Evolutionary conservation across 805 yeast genomes (phyloP).

Genomic region (Wickerhamomyces alni): DNA sequence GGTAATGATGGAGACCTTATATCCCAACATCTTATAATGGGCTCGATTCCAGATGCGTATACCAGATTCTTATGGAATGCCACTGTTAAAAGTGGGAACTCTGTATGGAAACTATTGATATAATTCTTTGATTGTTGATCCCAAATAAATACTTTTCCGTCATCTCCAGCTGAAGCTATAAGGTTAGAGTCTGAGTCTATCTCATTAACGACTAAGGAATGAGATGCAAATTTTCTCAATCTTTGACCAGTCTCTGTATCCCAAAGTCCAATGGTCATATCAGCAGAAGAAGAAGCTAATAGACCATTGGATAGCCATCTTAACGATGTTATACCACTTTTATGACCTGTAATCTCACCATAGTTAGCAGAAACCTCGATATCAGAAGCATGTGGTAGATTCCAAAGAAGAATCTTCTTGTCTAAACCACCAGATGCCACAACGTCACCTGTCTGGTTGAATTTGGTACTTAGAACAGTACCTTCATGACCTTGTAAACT

Average conservation of each 20-base stretch:
- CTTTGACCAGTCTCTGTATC: conserved; percentile 53
- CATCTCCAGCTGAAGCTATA: conserved; percentile 58
- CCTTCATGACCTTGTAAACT: conserved; percentile 48
- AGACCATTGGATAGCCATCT: conserved; percentile 45
- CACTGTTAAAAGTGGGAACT: conserved; percentile 56
- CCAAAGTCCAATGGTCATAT: conserved; percentile 54
- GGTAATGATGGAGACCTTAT: conserved; percentile 35
- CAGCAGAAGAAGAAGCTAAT: conserved; percentile 54
- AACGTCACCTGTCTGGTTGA: conserved; percentile 43
- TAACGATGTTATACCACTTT: conserved; percentile 57
- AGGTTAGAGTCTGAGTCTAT: conserved; percentile 32
- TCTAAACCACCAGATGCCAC: conserved; percentile 65
- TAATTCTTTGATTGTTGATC: conserved; percentile 51
- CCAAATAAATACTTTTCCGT: conserved; percentile 57
- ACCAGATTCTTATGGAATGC: conserved; percentile 37
- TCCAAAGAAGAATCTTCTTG: conserved; percentile 30
- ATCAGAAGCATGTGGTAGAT: conserved; percentile 17
- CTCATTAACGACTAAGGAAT: conserved; percentile 50
- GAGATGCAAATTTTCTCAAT: conserved; percentile 47
- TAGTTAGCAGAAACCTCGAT: conserved; percentile 26
- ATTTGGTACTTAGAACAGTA: conserved; percentile 45
- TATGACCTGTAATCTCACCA: conserved; percentile 50
- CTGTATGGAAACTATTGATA: conserved; percentile 34
- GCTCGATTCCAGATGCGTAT: conserved; percentile 65
- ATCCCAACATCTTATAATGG: conserved; percentile 56